Conservation (phyloP, 495 filamentous ascomycete species). For the Penicillium waksmanii region DNA sequence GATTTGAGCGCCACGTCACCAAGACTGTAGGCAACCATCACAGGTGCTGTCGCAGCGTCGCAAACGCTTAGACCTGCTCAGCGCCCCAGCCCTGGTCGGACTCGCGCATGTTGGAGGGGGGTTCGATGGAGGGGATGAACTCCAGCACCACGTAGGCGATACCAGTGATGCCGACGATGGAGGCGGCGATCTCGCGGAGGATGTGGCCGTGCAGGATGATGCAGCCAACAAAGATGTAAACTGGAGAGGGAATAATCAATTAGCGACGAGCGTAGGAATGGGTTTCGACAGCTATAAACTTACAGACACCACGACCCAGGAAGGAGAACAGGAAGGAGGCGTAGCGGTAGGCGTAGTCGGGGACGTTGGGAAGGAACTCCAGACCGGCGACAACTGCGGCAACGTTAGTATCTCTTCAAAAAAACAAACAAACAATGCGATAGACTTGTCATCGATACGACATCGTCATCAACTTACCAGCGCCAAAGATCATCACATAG, state of each 20-base stretch:
- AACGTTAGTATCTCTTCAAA: constrained; percentile 9
- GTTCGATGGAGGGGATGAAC: constrained; percentile 95
- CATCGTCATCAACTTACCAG: constrained; percentile 58
- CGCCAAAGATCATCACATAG: constrained; percentile 90
- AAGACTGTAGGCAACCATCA: neutral
- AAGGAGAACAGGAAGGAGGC: constrained; percentile 98
- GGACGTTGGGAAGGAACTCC: constrained; percentile 85
- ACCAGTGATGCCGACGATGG: constrained; percentile 75
- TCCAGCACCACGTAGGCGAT: constrained; percentile 81
- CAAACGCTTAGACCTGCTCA: constrained; percentile 73
- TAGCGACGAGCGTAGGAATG: neutral
- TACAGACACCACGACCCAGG: constrained; percentile 92
- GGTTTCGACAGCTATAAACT: constrained; percentile 38
- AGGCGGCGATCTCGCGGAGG: constrained; percentile 66
- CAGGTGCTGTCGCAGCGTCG: neutral
- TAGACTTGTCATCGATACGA: neutral
- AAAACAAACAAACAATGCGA: neutral
- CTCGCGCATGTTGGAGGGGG: constrained; percentile 97
- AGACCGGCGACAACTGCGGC: constrained; percentile 47
- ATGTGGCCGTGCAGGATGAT: constrained; percentile 69
- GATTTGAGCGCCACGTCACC: neutral
- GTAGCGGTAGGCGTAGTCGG: constrained; percentile 88
- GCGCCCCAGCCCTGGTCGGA: constrained; percentile 87
- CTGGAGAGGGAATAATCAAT: constrained; percentile 42
- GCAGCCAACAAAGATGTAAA: constrained; percentile 94